A percentile compares a stretch with the other conserved stretches of the same genome.
Conservation (phyloP, 495 filamentous ascomycete genomes). For the Penicillium angulare region DNA sequence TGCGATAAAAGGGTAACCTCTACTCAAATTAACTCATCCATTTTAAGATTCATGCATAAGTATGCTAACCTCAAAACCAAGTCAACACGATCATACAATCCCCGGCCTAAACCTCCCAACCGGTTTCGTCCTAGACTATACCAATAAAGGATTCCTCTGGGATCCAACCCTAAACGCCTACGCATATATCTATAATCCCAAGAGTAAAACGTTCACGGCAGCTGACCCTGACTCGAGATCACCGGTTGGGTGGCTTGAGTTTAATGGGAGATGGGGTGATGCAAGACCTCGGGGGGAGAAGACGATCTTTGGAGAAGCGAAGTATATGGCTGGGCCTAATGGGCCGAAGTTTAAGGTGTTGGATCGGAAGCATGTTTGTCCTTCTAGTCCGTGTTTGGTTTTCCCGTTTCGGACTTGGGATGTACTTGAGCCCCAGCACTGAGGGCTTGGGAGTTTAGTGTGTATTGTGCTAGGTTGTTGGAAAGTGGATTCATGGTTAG, state of each 20-base stretch:
- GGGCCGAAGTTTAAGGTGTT: conserved; percentile 54
- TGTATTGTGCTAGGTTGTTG: too few species aligned
- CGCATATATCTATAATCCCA: conserved; percentile 46
- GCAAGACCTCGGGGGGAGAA: conserved; percentile 52
- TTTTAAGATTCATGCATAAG: too few species aligned
- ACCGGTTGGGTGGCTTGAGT: conserved; percentile 52
- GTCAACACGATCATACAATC: conserved; percentile 59
- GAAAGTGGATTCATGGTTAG: too few species aligned
- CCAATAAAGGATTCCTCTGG: conserved; percentile 55
- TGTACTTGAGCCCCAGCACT: too few species aligned
- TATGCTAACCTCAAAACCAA: conserved; percentile 6
- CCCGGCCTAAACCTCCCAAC: conserved; percentile 61
- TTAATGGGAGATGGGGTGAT: conserved; percentile 58
- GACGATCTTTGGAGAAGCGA: conserved; percentile 49
- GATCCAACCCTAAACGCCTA: conserved; percentile 53
- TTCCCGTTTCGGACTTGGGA: conserved; percentile 30
- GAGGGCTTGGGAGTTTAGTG: too few species aligned
- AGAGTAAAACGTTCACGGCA: conserved; percentile 39
- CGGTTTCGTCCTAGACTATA: conserved; percentile 60
- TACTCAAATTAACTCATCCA: neutral
- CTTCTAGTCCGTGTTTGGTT: conserved; percentile 33
- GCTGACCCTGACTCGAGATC: conserved; percentile 27
- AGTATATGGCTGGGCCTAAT: conserved; percentile 52
- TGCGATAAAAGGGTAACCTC: conserved; percentile 45
- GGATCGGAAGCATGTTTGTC: conserved; percentile 46